A percentile compares a stretch with the other conserved stretches of the same genome.
These are phyloP conservation scores for Pyrus betulifolia DNA, from an alignment of 306 rosid species.

Conservation along the genomic window DNA sequence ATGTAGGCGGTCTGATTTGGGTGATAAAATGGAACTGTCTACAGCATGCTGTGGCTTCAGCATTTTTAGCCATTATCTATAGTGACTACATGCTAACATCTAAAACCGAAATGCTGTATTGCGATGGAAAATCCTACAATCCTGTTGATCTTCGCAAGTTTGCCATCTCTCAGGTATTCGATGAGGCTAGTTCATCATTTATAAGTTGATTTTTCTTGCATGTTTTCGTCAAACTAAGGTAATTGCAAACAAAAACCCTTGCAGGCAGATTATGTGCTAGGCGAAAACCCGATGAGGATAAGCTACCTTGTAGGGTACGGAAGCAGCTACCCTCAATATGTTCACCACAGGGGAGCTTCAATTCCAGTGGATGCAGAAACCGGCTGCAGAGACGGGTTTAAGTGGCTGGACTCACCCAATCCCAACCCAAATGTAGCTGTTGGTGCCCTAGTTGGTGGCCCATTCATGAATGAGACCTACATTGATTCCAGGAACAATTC, in stretches of 20 bases:
- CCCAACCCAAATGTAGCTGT: constrained; percentile 57
- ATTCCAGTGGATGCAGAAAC: constrained; percentile 49
- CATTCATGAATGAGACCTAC: constrained; percentile 53
- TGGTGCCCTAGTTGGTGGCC: constrained; percentile 73
- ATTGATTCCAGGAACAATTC: constrained; percentile 46
- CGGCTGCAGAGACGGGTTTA: constrained; percentile 55
- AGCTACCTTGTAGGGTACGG: constrained; percentile 65
- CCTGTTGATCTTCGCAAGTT: constrained; percentile 53
- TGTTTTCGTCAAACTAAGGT: not conserved
- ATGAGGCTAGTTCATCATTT: not conserved
- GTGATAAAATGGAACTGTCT: constrained; percentile 41
- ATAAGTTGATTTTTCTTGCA: not conserved
- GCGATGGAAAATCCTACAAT: constrained; percentile 36
- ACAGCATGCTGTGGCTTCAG: constrained; percentile 55
- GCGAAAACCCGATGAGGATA: constrained; percentile 47
- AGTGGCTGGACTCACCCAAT: constrained; percentile 33
- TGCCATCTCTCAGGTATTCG: constrained; percentile 53
- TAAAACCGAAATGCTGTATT: constrained; percentile 39
- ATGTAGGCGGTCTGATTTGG: constrained; percentile 64
- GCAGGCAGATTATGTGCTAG: constrained; percentile 58
- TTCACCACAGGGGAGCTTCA: constrained; percentile 68
- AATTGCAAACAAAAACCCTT: not conserved
- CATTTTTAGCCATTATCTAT: constrained; percentile 56
- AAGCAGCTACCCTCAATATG: constrained; percentile 39
- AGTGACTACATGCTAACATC: constrained; percentile 67